Percentiles rank a stretch among this genome's conserved stretches.
These are phyloP conservation scores for Neoarthrinium moseri DNA, from an alignment of 2,329 filamentous ascomycete genomes.

Conservation along the genomic window DNA sequence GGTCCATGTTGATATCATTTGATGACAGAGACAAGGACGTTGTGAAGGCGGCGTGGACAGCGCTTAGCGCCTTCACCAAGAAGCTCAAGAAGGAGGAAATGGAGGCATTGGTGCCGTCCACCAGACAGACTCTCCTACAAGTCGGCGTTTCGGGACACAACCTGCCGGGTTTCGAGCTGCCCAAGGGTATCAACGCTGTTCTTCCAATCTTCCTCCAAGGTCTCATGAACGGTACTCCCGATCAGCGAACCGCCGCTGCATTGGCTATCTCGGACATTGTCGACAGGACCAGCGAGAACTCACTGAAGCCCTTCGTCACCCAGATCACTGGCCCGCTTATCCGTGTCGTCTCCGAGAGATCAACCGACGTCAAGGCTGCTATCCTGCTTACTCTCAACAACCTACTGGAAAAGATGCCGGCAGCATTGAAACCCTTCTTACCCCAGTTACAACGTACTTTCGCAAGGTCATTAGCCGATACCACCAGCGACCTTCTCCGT, in stretches of 20 bases:
- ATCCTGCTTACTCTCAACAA: constrained; percentile 95
- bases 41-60: constrained; percentile 86
- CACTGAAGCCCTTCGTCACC: constrained; percentile 91
- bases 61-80: constrained; percentile 83
- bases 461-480: constrained; percentile 91
- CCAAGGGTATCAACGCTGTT: constrained; percentile 96
- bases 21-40: constrained; percentile 82
- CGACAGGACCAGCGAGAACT: constrained; percentile 83
- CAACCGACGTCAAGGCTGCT: constrained; percentile 92
- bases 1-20: constrained; percentile 86
- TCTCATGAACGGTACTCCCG: constrained; percentile 91
- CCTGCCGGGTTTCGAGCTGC: constrained; percentile 83
- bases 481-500: constrained; percentile 84
- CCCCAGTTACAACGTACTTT: constrained; percentile 96
- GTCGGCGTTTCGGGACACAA: constrained; percentile 85
- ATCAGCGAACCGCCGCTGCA: constrained; percentile 89
- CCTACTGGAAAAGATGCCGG: constrained; percentile 92
- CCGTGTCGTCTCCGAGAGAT: constrained; percentile 94
- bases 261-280: constrained; percentile 94
- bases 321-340: constrained; percentile 97
- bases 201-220: constrained; percentile 97
- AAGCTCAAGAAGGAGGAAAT: constrained; percentile 95
- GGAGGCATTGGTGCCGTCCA: constrained; percentile 87
- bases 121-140: constrained; percentile 80
- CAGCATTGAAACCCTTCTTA: constrained; percentile 92